phyloP scores from a whole-genome alignment of 768 basidiomycete genomes.

The Amanita jacksonii region DNA sequence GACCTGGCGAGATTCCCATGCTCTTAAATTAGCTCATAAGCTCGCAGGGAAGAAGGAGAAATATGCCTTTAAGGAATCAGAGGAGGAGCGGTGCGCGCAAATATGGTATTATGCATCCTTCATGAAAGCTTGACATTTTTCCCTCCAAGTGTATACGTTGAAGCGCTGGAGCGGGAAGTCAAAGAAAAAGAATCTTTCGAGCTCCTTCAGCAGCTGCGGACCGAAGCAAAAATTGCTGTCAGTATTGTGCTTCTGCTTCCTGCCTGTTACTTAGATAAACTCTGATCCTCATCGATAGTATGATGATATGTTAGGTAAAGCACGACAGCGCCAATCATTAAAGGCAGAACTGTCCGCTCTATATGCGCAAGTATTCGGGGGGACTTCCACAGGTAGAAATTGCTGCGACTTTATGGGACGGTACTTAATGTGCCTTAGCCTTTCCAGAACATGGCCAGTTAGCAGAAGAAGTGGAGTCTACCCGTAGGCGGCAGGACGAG shows the following conservation, averaged over 20 bases:
- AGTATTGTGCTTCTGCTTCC: constrained; percentile 8
- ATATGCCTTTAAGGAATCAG: constrained; percentile 30
- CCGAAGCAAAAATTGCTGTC: constrained; percentile 29
- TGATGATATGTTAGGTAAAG: constrained; percentile 24
- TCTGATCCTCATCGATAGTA: constrained; percentile 17
- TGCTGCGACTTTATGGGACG: too few species aligned
- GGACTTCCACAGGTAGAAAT: constrained; percentile 27
- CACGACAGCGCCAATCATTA: constrained; percentile 17
- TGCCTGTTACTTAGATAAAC: not conserved
- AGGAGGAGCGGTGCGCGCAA: constrained; percentile 34
- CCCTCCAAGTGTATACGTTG: constrained; percentile 31
- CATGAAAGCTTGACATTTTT: not conserved
- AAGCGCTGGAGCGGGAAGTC: constrained; percentile 33
- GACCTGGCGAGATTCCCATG: constrained; percentile 28
- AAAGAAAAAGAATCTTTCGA: constrained; percentile 25
- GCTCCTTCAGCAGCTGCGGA: constrained; percentile 22
- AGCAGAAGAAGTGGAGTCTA: constrained; percentile 27
- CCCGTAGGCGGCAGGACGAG: constrained; percentile 23
- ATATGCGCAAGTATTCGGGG: constrained; percentile 33
- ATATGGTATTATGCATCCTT: not conserved
- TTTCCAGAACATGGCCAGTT: constrained; percentile 37
- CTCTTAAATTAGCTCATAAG: constrained; percentile 28
- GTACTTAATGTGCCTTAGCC: constrained; percentile 15
- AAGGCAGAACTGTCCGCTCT: constrained; percentile 29
- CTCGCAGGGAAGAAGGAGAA: constrained; percentile 32